phyloP scores from a whole-genome alignment of 2,329 filamentous ascomycete genomes.

The Ophiocordyceps sinensis region DNA sequence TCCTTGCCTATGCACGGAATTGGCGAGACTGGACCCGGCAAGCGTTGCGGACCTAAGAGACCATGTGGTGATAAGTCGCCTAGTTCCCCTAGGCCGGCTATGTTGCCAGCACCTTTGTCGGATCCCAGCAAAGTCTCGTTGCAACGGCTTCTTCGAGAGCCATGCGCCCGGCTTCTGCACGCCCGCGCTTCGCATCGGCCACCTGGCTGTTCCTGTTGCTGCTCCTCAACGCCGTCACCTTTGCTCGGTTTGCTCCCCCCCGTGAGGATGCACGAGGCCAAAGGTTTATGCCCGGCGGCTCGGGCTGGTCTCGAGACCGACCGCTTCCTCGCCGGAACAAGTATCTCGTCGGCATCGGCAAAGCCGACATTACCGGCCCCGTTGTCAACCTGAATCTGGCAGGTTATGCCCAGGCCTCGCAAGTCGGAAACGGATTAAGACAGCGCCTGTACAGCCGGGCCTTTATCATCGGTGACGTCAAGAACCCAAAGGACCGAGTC shows the following conservation, averaged over 20 bases:
- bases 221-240: slow-evolving; percentile 1
- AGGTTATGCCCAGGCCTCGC: slow-evolving; percentile 74
- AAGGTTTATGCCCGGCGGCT: too few relatives aligned
- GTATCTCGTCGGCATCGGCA: slow-evolving; percentile 40
- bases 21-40: too few relatives aligned
- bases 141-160: not conserved
- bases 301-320: too few relatives aligned
- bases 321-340: slow-evolving; percentile 9
- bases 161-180: not conserved
- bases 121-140: not conserved
- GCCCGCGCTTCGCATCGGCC: not conserved
- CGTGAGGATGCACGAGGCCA: too few relatives aligned
- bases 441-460: slow-evolving; percentile 81
- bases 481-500: slow-evolving; percentile 55
- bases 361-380: slow-evolving; percentile 50
- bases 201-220: slow-evolving; percentile 3
- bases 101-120: not conserved
- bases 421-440: slow-evolving; percentile 69
- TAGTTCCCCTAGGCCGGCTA: not conserved
- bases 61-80: not conserved
- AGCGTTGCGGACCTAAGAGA: too few relatives aligned
- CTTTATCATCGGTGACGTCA: slow-evolving; percentile 66
- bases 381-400: slow-evolving; percentile 84
- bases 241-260: too few relatives aligned
- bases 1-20: too few relatives aligned